A percentile compares a stretch with the other conserved stretches of the same genome.
phyloP scores from a whole-genome alignment of 2,329 filamentous ascomycete species.

The Aspergillus tanneri region DNA sequence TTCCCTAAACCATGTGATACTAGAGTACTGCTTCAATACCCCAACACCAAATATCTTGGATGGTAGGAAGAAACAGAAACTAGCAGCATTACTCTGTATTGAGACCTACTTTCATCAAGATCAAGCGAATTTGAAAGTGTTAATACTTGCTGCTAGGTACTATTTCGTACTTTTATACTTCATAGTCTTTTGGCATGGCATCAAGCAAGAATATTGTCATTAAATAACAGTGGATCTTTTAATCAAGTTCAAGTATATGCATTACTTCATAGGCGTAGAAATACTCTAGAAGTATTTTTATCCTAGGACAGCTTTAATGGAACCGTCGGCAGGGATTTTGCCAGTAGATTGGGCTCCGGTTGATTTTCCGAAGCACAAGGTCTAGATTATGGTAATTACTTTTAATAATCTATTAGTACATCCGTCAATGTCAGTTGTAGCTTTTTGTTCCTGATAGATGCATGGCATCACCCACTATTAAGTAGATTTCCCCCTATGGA shows the following conservation, averaged over 20 bases:
- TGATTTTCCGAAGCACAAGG: not conserved
- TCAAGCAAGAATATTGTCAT: not conserved
- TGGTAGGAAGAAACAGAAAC: too few relatives aligned
- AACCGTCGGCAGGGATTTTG: not conserved
- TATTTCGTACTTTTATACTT: not conserved
- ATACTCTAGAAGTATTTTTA: not conserved
- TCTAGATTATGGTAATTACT: slow-evolving; percentile 6
- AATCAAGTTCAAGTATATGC: not conserved
- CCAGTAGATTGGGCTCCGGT: not conserved
- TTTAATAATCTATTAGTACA: slow-evolving; percentile 7
- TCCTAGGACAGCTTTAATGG: not conserved
- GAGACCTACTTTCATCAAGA: too few relatives aligned
- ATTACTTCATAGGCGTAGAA: not conserved
- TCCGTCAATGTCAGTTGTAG: not conserved
- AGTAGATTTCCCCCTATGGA: not conserved
- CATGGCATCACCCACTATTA: not conserved
- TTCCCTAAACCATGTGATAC: slow-evolving; percentile 5
- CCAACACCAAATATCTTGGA: too few relatives aligned
- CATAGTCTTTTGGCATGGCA: not conserved
- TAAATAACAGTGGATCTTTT: not conserved
- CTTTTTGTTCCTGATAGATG: not conserved
- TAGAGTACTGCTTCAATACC: too few relatives aligned
- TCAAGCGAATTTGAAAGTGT: too few relatives aligned
- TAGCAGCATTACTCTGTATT: too few relatives aligned
- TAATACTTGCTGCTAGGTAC: too few relatives aligned